phyloP scores from a whole-genome alignment of 768 basidiomycete species.

The Boletus insuetus region DNA sequence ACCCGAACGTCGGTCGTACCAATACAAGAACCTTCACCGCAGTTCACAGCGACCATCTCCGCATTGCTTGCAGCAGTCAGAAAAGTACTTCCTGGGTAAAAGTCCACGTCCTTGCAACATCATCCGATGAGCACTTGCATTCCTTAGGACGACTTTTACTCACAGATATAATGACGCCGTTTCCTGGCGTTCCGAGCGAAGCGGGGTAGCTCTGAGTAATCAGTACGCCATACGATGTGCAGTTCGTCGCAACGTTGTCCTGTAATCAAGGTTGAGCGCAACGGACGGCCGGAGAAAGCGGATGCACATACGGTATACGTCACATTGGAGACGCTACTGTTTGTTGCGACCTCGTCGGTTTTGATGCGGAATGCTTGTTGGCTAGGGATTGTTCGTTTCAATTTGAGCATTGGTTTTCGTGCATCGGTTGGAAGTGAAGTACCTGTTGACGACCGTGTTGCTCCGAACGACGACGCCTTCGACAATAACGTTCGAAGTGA shows the following conservation, averaged over 20 bases:
- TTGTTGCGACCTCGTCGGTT: constrained; percentile 43
- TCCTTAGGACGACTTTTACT: constrained; percentile 11
- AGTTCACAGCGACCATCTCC: constrained; percentile 51
- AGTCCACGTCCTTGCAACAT: constrained; percentile 44
- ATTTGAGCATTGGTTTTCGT: too few relatives aligned
- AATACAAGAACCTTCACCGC: constrained; percentile 49
- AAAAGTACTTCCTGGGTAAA: constrained; percentile 29
- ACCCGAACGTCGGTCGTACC: constrained; percentile 32
- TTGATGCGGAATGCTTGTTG: constrained; percentile 63
- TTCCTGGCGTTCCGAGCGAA: constrained; percentile 52
- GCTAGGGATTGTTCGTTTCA: constrained; percentile 24
- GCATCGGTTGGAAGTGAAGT: background rate
- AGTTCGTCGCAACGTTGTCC: constrained; percentile 53
- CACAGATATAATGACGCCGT: constrained; percentile 55
- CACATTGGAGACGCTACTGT: constrained; percentile 47
- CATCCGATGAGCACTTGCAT: background rate
- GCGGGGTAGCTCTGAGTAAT: constrained; percentile 64
- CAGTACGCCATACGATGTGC: constrained; percentile 51
- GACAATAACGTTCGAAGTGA: constrained; percentile 45
- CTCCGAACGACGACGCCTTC: constrained; percentile 44
- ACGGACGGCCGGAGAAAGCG: background rate
- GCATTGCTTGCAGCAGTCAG: constrained; percentile 43
- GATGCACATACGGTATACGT: constrained; percentile 42
- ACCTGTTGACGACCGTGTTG: constrained; percentile 60
- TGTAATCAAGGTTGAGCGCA: constrained; percentile 11